Evolutionary conservation across 2,329 filamentous ascomycete species (phyloP).

Genomic region (Colletotrichum sp.): DNA sequence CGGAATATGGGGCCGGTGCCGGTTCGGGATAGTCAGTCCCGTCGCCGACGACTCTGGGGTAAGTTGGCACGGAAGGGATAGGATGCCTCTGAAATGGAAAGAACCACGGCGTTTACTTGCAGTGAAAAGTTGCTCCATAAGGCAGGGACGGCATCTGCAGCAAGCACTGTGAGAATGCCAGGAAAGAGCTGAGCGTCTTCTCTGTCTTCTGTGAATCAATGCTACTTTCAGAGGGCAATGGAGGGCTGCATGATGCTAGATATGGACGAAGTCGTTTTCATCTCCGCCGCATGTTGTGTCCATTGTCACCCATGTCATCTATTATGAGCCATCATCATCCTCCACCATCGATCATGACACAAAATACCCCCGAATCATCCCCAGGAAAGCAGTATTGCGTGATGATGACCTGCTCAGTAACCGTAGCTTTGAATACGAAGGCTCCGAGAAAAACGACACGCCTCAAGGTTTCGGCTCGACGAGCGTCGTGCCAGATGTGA

Average conservation of each 20-base stretch:
- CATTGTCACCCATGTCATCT: not conserved
- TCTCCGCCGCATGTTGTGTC: not conserved
- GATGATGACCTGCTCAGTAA: not conserved
- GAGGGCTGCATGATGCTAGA: not conserved
- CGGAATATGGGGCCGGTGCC: not conserved
- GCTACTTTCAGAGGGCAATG: not conserved
- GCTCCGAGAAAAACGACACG: not conserved
- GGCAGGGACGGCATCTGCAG: not conserved
- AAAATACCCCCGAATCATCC: not conserved
- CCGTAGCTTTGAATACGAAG: not conserved
- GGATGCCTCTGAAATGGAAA: not conserved
- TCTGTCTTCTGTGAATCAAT: not conserved
- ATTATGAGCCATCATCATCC: too few relatives aligned
- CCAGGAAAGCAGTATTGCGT: not conserved
- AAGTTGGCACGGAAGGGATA: not conserved
- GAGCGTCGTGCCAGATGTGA: not conserved
- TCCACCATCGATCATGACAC: accelerated
- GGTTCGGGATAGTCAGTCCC: not conserved
- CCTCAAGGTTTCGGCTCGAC: not conserved
- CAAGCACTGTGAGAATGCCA: not conserved
- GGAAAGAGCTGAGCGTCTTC: not conserved
- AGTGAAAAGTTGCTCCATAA: not conserved
- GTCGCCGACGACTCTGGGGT: not conserved
- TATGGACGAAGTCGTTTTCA: not conserved
- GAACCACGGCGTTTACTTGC: not conserved